Conservation (phyloP, 345 rosid genomes). For the Leavenworthia alabamica region DNA sequence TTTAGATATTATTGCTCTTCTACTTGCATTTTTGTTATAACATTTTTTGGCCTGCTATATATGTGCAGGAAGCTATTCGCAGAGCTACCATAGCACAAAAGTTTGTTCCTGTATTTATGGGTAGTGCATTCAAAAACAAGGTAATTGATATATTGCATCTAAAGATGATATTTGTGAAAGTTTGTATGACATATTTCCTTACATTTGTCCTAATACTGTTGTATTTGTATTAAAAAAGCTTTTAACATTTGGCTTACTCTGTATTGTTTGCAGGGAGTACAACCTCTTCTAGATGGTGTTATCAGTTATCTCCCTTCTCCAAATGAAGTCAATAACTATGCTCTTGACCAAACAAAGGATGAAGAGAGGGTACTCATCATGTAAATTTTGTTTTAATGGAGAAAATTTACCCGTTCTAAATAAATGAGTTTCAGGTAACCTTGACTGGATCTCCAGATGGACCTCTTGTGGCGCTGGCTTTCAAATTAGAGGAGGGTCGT, state of each 20-base stretch:
- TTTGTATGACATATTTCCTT: background rate
- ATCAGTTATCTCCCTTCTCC: slow-evolving; percentile 85
- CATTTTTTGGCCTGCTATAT: background rate
- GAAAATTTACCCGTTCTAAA: background rate
- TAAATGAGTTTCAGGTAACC: slow-evolving; percentile 44
- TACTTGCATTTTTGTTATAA: slow-evolving; percentile 4
- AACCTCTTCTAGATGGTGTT: slow-evolving; percentile 87
- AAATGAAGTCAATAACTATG: slow-evolving; percentile 77
- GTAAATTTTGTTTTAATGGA: background rate
- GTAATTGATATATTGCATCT: slow-evolving; percentile 27
- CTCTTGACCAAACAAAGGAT: slow-evolving; percentile 79
- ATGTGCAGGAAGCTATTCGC: slow-evolving; percentile 77
- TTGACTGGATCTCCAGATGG: slow-evolving; percentile 88
- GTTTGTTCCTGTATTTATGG: slow-evolving; percentile 97
- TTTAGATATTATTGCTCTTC: background rate
- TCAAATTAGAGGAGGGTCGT: slow-evolving; percentile 96
- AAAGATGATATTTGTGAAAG: background rate
- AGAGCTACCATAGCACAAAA: slow-evolving; percentile 82
- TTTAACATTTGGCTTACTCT: slow-evolving; percentile 6
- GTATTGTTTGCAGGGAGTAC: slow-evolving; percentile 63
- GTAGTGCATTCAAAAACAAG: slow-evolving; percentile 98
- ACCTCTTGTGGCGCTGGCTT: slow-evolving; percentile 95
- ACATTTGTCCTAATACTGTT: background rate
- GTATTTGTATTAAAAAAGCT: background rate
- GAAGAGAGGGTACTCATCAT: slow-evolving; percentile 66